These are phyloP conservation scores for Samsoniella hepiali DNA, from an alignment of 2,329 filamentous ascomycete species.

Conservation along the genomic window DNA sequence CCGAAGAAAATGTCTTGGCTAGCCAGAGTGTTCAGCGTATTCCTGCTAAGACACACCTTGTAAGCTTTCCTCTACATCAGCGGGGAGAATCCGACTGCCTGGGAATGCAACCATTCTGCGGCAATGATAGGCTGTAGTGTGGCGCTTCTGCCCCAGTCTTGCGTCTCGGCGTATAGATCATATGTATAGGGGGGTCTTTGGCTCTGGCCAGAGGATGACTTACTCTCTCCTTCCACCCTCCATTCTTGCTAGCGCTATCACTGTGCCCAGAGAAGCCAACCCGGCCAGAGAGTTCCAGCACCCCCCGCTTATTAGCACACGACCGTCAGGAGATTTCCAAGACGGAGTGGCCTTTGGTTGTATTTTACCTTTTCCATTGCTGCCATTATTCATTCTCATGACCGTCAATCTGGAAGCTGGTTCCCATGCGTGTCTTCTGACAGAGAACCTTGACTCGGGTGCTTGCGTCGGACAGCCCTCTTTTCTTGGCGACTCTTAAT, in stretches of 20 bases:
- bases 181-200: constrained; percentile 13
- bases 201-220: not conserved
- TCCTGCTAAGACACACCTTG: not conserved
- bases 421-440: constrained; percentile 9
- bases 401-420: not conserved
- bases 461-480: not conserved
- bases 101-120: constrained; percentile 5
- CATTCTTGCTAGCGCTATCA: constrained; percentile 11
- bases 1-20: not conserved
- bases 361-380: not conserved
- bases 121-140: constrained; percentile 11
- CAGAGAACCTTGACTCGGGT: constrained; percentile 15
- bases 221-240: not conserved
- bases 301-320: constrained; percentile 14
- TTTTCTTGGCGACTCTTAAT: not conserved
- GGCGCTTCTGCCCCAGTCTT: constrained; percentile 17
- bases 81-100: constrained; percentile 6
- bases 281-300: not conserved
- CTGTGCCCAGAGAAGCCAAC: constrained; percentile 3
- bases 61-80: not conserved
- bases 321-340: constrained; percentile 10
- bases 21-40: not conserved
- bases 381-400: not conserved
- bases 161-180: constrained; percentile 18
- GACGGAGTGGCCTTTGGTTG: not conserved